Base-by-base conservation (phyloP, 225 moss, liverwort and hornwort species). In the Polytrichum commune region DNA sequence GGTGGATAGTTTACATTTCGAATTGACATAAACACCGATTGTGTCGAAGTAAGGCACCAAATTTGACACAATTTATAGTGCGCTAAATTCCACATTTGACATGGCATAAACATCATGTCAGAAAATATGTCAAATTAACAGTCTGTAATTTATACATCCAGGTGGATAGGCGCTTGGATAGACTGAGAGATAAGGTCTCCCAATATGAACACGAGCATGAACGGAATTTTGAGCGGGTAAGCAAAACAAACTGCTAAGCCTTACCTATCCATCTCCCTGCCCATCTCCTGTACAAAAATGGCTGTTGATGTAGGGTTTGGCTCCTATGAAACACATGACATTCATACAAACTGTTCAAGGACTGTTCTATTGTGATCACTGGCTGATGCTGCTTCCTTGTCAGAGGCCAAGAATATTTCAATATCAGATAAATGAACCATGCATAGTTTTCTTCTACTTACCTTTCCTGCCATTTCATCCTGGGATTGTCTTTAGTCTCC, bases 201-300 rank as follows among this genome's bases (percentile, higher is more conserved):
- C 35, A 28, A 68, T 71, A 81, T 22, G 83, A 86, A 24, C 64
- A 69, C 27, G 69, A 86, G 74, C 67, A 73, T 18, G 72, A 81
- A 54, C 35, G 73, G 20, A 89, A 55, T 64, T 85, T 85, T 30
- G 73, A 73, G 30, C 70, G 85, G 85, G 88, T 85, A 64, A 79
- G n/a, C 16, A 46, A 46, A 46, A 46, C 3, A 16, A 13, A 46
- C 4, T 46, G 46, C 46, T 46, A 46, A 46, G 4, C 13, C 32
- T 46, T 16, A 46, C 46, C 38, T 38, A 38, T 13, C 38, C 10
- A 38, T 38, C 38, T 38, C 10, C 38, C 38, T 38, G 38, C 3
- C 30, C 46, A 46, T 46, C 46, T 46, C 46, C 16, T 46, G 16
- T 16, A 46, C 16, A 46, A 46, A 46, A 46, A 46, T 46, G 46